These are phyloP conservation scores for Fomitopsis serialis DNA, from an alignment of 768 basidiomycete species.

Conservation along the genomic window DNA sequence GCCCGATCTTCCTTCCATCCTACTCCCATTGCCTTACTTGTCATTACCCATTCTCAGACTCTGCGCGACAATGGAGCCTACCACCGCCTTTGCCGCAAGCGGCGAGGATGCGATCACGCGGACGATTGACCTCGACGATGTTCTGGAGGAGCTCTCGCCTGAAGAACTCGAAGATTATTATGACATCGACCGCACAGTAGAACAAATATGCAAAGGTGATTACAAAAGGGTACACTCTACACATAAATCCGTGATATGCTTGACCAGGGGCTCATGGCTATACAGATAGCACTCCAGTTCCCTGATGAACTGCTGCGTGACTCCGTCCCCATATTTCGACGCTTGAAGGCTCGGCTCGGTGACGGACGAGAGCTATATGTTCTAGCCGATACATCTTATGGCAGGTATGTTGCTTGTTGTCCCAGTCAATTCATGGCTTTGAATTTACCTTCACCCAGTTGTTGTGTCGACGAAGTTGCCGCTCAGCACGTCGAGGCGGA, in stretches of 20 bases:
- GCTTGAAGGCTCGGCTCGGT: slow-evolving; percentile 49
- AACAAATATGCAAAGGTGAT: slow-evolving; percentile 51
- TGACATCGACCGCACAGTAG: slow-evolving; percentile 64
- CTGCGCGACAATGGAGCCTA: slow-evolving; percentile 4
- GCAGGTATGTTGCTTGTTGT: slow-evolving; percentile 49
- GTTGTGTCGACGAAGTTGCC: slow-evolving; percentile 95
- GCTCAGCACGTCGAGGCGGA: slow-evolving; percentile 93
- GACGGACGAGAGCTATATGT: slow-evolving; percentile 67
- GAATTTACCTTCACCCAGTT: slow-evolving; percentile 43
- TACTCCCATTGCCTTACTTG: too few relatives aligned
- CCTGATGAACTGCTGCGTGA: slow-evolving; percentile 88
- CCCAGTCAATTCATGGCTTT: neutral
- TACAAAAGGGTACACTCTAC: slow-evolving; percentile 60
- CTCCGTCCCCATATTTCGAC: slow-evolving; percentile 77
- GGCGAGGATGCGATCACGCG: slow-evolving; percentile 62
- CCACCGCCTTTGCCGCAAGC: slow-evolving; percentile 43
- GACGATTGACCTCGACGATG: slow-evolving; percentile 40
- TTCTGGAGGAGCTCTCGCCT: slow-evolving; percentile 17
- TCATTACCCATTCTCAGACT: too few relatives aligned
- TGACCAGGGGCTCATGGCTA: neutral
- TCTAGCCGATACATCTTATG: slow-evolving; percentile 97
- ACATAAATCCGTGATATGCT: too few relatives aligned
- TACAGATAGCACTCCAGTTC: slow-evolving; percentile 86
- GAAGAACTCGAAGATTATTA: slow-evolving; percentile 60
- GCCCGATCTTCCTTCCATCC: too few relatives aligned